phyloP scores from a whole-genome alignment of 1,284 basidiomycete species.

The Inonotus obliquus region DNA sequence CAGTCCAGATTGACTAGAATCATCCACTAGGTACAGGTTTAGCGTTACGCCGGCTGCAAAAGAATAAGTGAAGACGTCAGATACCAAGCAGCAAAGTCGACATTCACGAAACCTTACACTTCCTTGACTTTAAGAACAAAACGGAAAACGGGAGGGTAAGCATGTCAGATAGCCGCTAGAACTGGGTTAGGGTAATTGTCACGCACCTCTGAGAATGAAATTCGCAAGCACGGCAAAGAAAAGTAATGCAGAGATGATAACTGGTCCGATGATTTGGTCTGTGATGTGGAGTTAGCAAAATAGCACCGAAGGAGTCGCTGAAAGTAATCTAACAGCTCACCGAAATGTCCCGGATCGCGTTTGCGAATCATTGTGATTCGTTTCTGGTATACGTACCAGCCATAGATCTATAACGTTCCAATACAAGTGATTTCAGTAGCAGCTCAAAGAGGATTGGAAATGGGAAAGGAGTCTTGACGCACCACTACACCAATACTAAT shows the following conservation, averaged over 20 bases:
- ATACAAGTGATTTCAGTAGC: neutral
- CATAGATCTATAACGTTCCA: conserved; percentile 60
- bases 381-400: conserved; percentile 83
- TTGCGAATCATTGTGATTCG: conserved; percentile 89
- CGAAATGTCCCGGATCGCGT: conserved; percentile 89
- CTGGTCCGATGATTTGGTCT: conserved; percentile 80
- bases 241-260: conserved; percentile 73
- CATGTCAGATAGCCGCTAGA: too few relatives aligned
- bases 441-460: neutral
- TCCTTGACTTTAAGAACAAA: too few relatives aligned
- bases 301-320: too few relatives aligned
- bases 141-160: too few relatives aligned
- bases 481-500: conserved; percentile 72
- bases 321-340: too few relatives aligned
- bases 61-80: too few relatives aligned
- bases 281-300: conserved; percentile 3
- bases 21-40: too few relatives aligned
- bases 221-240: conserved; percentile 85
- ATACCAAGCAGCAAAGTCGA: too few relatives aligned
- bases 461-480: neutral
- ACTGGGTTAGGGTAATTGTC: neutral
- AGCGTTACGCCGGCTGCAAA: too few relatives aligned
- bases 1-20: too few relatives aligned
- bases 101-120: too few relatives aligned
- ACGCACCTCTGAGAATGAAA: conserved; percentile 77